Conservation (phyloP, 2,329 filamentous ascomycete genomes). For the Fusarium sp. region DNA sequence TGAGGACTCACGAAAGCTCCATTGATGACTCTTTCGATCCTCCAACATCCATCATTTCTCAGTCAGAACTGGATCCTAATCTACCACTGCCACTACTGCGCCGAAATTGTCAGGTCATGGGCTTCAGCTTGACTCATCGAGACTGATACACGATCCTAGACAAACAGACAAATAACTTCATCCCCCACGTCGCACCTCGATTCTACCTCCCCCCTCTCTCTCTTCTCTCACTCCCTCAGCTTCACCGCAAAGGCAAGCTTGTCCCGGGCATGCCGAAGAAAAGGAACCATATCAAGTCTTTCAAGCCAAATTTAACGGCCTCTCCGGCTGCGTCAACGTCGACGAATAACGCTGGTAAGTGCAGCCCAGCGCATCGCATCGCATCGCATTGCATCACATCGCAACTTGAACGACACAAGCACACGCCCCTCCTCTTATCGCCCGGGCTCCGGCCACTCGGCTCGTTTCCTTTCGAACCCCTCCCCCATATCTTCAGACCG, state of each 20-base stretch:
- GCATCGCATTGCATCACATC: not conserved
- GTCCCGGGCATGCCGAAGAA: constrained; percentile 72
- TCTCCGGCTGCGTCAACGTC: constrained; percentile 55
- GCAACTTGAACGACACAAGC: constrained; percentile 18
- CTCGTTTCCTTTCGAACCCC: constrained; percentile 44
- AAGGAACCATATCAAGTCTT: constrained; percentile 67
- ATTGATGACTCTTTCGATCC: constrained; percentile 38
- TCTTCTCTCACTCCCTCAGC: constrained; percentile 28
- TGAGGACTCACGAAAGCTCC: constrained; percentile 28
- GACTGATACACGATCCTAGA: constrained; percentile 34
- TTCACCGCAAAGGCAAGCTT: constrained; percentile 32
- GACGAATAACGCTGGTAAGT: constrained; percentile 48
- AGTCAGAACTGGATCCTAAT: constrained; percentile 11
- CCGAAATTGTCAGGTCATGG: constrained; percentile 15
- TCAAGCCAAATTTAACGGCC: constrained; percentile 70
- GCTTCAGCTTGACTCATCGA: constrained; percentile 38
- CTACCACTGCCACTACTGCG: constrained; percentile 8
- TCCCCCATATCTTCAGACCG: constrained; percentile 40
- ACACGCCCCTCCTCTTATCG: constrained; percentile 37
- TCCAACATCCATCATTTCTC: constrained; percentile 21
- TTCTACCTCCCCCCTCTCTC: constrained; percentile 11
- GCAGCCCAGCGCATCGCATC: constrained; percentile 8
- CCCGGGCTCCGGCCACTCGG: constrained; percentile 40
- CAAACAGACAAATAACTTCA: constrained; percentile 41
- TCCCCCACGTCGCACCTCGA: constrained; percentile 28